Percentiles rank a stretch among this genome's conserved stretches.
Conservation (phyloP, 2,329 filamentous ascomycete species). For the Aureobasidium uvarum region DNA sequence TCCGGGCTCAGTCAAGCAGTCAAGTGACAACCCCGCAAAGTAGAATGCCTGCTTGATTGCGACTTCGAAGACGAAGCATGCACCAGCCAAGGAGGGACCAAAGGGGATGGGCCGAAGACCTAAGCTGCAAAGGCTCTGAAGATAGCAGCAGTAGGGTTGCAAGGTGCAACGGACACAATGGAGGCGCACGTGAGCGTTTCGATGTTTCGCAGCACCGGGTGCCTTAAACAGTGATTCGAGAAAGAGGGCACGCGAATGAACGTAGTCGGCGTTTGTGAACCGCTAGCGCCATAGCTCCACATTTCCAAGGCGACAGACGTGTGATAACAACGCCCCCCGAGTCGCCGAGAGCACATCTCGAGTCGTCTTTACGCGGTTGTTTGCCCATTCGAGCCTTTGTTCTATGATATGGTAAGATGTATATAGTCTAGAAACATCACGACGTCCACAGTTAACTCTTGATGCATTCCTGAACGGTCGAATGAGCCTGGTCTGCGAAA, state of each 20-base stretch:
- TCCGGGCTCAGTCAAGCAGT: constrained; percentile 17
- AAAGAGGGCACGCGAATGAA: constrained; percentile 11
- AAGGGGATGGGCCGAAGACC: constrained; percentile 6
- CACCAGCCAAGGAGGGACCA: constrained; percentile 13
- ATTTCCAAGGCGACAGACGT: background rate
- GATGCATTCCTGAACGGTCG: background rate
- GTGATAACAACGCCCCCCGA: constrained; percentile 9
- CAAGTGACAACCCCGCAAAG: constrained; percentile 21
- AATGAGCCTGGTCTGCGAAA: background rate
- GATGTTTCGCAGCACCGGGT: constrained; percentile 20
- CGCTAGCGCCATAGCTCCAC: constrained; percentile 22
- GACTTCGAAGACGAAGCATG: constrained; percentile 1
- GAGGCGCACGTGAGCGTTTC: constrained; percentile 25
- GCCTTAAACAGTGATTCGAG: constrained; percentile 19
- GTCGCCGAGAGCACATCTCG: background rate
- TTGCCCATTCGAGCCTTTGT: no score
- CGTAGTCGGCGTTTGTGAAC: constrained; percentile 7
- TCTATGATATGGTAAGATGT: background rate
- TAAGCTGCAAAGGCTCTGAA: constrained; percentile 1
- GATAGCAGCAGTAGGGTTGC: constrained; percentile 19
- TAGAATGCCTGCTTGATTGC: constrained; percentile 9
- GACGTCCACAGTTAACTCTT: background rate
- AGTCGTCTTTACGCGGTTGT: background rate
- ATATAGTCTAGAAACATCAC: background rate
- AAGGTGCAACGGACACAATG: constrained; percentile 12